A percentile compares a stretch with the other conserved stretches of the same genome.
Conservation (phyloP, 768 basidiomycete genomes). For the Harrya chromipes region DNA sequence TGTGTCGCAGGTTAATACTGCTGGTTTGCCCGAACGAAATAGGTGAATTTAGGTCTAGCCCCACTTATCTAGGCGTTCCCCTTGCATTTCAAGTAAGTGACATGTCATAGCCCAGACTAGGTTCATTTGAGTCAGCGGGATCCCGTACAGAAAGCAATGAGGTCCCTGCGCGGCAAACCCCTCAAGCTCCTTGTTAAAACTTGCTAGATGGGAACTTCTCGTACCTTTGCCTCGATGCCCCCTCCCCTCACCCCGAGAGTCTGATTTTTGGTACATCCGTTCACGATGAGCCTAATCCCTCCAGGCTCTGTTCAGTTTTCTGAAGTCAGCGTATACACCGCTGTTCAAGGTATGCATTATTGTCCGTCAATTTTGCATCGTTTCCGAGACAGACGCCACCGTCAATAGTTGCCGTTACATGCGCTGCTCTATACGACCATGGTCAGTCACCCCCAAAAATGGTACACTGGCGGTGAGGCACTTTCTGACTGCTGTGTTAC, state of each 20-base stretch:
- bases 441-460: constrained; percentile 9
- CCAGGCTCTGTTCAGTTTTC: not conserved
- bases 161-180: constrained; percentile 5
- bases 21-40: too few relatives aligned
- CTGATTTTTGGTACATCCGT: constrained; percentile 1
- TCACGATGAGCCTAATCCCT: constrained; percentile 24
- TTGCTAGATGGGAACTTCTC: not conserved
- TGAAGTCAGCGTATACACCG: constrained; percentile 14
- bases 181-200: constrained; percentile 12
- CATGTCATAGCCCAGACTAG: not conserved
- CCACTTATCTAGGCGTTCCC: not conserved
- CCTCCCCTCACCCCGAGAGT: not conserved
- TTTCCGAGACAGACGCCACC: constrained; percentile 4
- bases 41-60: too few relatives aligned
- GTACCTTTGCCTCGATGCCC: not conserved
- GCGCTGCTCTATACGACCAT: constrained; percentile 29
- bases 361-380: not conserved
- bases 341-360: constrained; percentile 22
- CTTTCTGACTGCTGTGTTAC: not conserved
- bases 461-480: not conserved
- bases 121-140: constrained; percentile 7
- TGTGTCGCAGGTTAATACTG: too few relatives aligned
- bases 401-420: constrained; percentile 27
- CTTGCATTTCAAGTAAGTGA: not conserved
- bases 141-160: constrained; percentile 1